Percentiles rank a stretch among this genome's conserved stretches.
Evolutionary conservation across 2,329 filamentous ascomycete genomes (phyloP).

Genomic region (Venturia pyrina): DNA sequence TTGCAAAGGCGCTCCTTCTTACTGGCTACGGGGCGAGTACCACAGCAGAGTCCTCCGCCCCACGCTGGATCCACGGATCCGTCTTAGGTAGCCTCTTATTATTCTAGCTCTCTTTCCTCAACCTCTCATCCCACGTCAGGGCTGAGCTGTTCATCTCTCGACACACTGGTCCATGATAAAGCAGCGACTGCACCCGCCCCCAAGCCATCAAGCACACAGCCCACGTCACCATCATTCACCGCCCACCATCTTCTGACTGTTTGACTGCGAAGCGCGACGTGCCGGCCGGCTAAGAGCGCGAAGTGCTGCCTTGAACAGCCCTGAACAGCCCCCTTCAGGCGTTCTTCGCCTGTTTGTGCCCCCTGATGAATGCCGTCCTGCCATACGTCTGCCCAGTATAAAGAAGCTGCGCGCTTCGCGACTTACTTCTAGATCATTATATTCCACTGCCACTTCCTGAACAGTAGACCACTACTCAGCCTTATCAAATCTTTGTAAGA

Average conservation of each 20-base stretch:
- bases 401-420: background rate
- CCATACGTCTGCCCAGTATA: background rate
- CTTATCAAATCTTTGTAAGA: conserved; percentile 1
- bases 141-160: background rate
- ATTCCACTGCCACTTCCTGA: no score
- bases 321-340: background rate
- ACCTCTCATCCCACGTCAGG: background rate
- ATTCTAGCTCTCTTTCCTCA: background rate
- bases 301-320: background rate
- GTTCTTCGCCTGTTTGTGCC: background rate
- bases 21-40: background rate
- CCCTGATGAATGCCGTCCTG: background rate
- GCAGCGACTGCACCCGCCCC: background rate
- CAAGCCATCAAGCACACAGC: background rate
- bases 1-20: background rate
- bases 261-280: background rate
- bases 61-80: background rate
- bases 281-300: background rate
- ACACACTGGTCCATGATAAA: no score
- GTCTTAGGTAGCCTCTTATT: no score
- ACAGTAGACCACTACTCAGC: background rate
- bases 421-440: background rate
- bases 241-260: background rate
- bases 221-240: background rate
- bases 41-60: no score